Base-by-base conservation (phyloP, 108 stramenopile species). In the Cyclotella atomus region DNA sequence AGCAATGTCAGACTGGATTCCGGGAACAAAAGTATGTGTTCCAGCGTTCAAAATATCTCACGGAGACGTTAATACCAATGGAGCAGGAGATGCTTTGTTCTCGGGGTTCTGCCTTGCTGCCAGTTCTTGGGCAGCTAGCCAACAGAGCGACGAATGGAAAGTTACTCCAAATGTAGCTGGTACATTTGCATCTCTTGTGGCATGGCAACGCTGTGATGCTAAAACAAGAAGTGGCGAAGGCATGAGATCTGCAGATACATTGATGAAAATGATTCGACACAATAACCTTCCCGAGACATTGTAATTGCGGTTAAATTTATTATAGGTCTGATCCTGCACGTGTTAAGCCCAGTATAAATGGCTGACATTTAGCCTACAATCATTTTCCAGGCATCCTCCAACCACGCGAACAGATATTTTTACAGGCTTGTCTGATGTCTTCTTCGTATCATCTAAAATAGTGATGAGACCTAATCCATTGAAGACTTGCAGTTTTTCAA, bases 341-440 rank as follows among this genome's bases (percentile, higher is more conserved):
- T 2, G 23, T 68, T 50, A 61, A 50, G 44, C 24, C 89, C 89
- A 93, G 46, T 89, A 93, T n/a, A 93, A 47, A 76, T 90, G 89
- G 49, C 89, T 83, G 25, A 90, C 55, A 6, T 54, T 82, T 56
- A 89, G 25, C 77, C 6, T 64, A 59, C 33, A 73, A 82, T 3
- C 73, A 32, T 20, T 65, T 72, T 9, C 73, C 77, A 34, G 24
- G 16, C 30, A 33, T 25, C 88, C 85, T 25, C 84, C 88, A 28
- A 61, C 53, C 34, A 90, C 68, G 29, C 91, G 86, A 54, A 91
- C 55, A 16, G 89, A 89, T 28, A 94, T 63, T 59, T 86, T 81
- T 5, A 91, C 68, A 62, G 90, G 85, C 55, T 82, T 82, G 3
- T 76, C n/a, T 19, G 76, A 76, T 0, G 66, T 83, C 43, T 74